phyloP scores from a whole-genome alignment of 768 basidiomycete genomes.

The Rhodotorula toruloides region DNA sequence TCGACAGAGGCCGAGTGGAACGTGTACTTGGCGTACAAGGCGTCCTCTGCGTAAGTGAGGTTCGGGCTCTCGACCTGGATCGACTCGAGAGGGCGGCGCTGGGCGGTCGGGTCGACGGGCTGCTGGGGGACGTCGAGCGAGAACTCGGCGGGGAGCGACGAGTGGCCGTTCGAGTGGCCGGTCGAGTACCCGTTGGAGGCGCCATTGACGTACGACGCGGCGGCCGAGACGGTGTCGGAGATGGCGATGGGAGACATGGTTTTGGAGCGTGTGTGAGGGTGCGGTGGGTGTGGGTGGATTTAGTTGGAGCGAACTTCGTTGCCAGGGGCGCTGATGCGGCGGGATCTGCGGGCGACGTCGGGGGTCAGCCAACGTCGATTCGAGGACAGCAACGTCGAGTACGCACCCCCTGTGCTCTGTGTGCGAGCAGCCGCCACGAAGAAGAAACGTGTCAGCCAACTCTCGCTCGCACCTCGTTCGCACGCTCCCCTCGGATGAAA shows the following conservation, averaged over 20 bases:
- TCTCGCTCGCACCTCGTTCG: too few relatives aligned
- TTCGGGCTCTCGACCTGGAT: conserved; percentile 77
- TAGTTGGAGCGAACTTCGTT: conserved; percentile 13
- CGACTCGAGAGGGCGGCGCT: conserved; percentile 61
- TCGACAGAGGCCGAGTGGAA: conserved; percentile 61
- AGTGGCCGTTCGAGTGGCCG: background rate
- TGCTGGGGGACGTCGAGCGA: background rate
- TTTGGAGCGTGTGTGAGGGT: background rate
- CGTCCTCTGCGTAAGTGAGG: conserved; percentile 71
- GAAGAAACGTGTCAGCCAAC: background rate
- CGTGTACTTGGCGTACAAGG: conserved; percentile 73
- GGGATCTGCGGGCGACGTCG: background rate
- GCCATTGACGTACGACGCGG: background rate
- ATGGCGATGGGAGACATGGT: conserved; percentile 34
- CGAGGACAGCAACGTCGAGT: background rate
- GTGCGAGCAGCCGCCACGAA: too few relatives aligned
- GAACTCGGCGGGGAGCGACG: background rate
- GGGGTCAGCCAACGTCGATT: background rate
- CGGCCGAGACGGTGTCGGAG: conserved; percentile 1
- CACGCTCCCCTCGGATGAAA: too few relatives aligned
- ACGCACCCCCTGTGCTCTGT: background rate
- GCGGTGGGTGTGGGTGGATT: conserved; percentile 1
- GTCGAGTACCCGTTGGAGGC: too few relatives aligned
- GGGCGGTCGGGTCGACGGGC: conserved; percentile 73
- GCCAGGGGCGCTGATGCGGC: conserved; percentile 9